Conservation (phyloP, 495 filamentous ascomycete species). For the Neurospora sp. region DNA sequence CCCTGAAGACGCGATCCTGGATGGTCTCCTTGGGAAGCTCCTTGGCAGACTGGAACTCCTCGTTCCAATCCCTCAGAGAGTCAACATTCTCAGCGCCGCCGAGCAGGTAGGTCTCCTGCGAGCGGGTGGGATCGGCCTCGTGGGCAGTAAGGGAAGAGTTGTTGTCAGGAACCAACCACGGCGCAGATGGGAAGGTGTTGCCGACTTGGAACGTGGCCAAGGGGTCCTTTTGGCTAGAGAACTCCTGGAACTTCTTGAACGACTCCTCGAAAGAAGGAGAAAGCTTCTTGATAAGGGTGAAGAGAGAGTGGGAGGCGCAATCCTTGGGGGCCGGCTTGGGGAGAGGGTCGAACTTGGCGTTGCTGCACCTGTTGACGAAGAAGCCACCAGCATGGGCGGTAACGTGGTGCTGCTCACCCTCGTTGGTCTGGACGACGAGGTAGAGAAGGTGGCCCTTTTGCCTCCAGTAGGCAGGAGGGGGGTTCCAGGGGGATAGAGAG, state of each 20-base stretch:
- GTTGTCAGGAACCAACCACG: constrained; percentile 75
- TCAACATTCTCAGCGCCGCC: constrained; percentile 87
- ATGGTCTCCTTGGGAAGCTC: constrained; percentile 88
- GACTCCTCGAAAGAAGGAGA: constrained; percentile 72
- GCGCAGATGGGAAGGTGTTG: constrained; percentile 82
- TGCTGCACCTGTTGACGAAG: constrained; percentile 88
- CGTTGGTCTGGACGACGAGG: constrained; percentile 74
- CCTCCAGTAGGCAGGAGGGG: constrained; percentile 79
- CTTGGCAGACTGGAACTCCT: constrained; percentile 94
- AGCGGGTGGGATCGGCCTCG: constrained; percentile 71
- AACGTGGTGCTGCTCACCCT: constrained; percentile 88
- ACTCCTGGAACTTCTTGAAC: constrained; percentile 68
- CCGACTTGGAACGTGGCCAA: constrained; percentile 89
- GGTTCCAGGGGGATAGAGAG: constrained; percentile 89
- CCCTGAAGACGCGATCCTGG: constrained; percentile 92
- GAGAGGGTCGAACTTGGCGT: constrained; percentile 83
- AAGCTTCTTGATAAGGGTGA: constrained; percentile 63
- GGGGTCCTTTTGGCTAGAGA: constrained; percentile 73
- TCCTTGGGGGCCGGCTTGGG: constrained; percentile 63
- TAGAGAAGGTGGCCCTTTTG: constrained; percentile 93
- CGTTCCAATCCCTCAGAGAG: constrained; percentile 95
- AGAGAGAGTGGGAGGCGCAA: constrained; percentile 70
- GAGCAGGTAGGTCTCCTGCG: constrained; percentile 87
- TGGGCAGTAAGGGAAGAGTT: constrained; percentile 56
- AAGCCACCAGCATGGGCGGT: constrained; percentile 91